Evolutionary conservation across 805 yeast genomes (phyloP), one percentile per base, ranked within the genome.

Genomic region (Suhomyces canberraensis): DNA sequence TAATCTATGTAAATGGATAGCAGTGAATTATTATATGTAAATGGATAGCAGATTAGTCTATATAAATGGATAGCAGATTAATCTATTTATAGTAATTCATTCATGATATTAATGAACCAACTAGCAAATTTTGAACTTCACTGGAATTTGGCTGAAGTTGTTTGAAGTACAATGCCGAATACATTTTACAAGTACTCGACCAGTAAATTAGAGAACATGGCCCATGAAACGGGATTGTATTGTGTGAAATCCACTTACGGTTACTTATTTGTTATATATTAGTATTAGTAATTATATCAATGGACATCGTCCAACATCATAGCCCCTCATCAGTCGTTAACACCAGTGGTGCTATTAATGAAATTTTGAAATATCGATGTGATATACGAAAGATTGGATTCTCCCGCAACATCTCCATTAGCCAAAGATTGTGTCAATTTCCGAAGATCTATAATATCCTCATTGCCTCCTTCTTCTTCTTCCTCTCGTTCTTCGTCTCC

Each of bases 301-400:
- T n/a, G 31, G 31, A 3, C 29, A 27, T n/a, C 15, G 13, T 14
- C 16, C 29, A n/a, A 3, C 22, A 11, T 26, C 22, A n/a, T n/a
- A n/a, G n/a, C n/a, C n/a, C n/a, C n/a, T n/a, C n/a, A n/a, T n/a
- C n/a, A n/a, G n/a, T n/a, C n/a, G n/a, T n/a, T n/a, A n/a, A n/a
- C n/a, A n/a, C n/a, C 22, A 22, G 42, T 39, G 9, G 55, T 57
- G 41, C 50, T 55, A 46, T 64, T 66, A 28, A 66, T 59, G 40
- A 66, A 64, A 32, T 52, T 58, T 44, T 66, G 73, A 44, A 67
- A 60, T 29, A 64, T 54, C 13, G 58, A 51, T 6, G 68, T 52
- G 21, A 64, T 57, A 36, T 62, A 64, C 22, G 64, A 53, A 17
- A 61, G 53, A 37, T 59, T 60, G n/a, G 50, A 41, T 29, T 45